Conservation (phyloP, 305 asterid genomes). For the Solanum hybrid region DNA sequence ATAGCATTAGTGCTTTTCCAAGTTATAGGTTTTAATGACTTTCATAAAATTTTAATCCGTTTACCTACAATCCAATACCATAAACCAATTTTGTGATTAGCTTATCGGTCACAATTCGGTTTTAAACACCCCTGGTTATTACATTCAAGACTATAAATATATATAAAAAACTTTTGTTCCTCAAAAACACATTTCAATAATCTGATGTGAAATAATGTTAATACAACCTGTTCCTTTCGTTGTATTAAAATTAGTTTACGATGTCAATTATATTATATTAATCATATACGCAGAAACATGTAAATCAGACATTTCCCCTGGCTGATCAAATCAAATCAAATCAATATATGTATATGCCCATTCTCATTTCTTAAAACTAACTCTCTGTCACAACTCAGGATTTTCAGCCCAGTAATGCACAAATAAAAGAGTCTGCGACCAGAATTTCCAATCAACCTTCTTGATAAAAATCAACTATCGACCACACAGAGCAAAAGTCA, state of each 20-base stretch:
- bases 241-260: neutral
- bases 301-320: neutral
- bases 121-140: too few relatives aligned
- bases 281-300: neutral
- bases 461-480: neutral
- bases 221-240: neutral
- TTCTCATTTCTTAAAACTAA: neutral
- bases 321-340: neutral
- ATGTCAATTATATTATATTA: neutral
- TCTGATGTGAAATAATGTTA: neutral
- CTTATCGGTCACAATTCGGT: too few relatives aligned
- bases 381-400: neutral
- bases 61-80: too few relatives aligned
- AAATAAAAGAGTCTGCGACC: neutral
- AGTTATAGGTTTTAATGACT: neutral
- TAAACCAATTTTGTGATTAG: too few relatives aligned
- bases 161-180: neutral
- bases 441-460: neutral
- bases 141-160: too few relatives aligned
- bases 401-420: neutral
- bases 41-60: too few relatives aligned
- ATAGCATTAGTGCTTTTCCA: neutral
- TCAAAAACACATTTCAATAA: neutral
- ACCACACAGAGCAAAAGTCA: neutral
- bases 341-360: neutral